Conservation (phyloP, 2,329 filamentous ascomycete genomes). For the Penicillium sp. region DNA sequence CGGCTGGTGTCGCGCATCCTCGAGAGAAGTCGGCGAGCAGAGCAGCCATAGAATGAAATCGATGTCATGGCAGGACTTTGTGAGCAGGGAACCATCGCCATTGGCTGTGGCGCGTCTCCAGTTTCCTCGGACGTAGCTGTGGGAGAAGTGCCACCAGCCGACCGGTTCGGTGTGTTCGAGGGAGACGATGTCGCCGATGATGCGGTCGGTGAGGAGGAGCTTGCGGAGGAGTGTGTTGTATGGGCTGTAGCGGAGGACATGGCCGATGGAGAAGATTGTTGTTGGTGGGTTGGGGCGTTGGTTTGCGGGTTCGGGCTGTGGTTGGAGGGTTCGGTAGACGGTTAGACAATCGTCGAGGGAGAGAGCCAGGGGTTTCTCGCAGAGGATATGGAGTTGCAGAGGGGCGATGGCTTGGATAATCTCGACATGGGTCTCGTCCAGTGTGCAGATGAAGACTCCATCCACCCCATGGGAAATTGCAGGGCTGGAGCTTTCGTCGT, state of each 20-base stretch:
- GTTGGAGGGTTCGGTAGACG: slow-evolving; percentile 60
- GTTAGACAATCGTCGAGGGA: slow-evolving; percentile 76
- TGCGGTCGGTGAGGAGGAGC: slow-evolving; percentile 73
- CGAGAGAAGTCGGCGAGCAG: slow-evolving; percentile 67
- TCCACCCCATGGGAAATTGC: slow-evolving; percentile 63
- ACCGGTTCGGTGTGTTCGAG: slow-evolving; percentile 93
- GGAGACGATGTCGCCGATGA: slow-evolving; percentile 83
- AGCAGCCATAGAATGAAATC: slow-evolving; percentile 92
- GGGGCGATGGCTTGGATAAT: slow-evolving; percentile 76
- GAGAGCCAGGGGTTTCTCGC: slow-evolving; percentile 91
- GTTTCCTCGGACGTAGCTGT: slow-evolving; percentile 89
- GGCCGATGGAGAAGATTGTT: slow-evolving; percentile 84
- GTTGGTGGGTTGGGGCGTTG: slow-evolving; percentile 30
- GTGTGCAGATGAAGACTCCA: slow-evolving; percentile 73
- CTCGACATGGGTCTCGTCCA: slow-evolving; percentile 87
- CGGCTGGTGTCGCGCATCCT: slow-evolving; percentile 46
- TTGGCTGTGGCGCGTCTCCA: slow-evolving; percentile 80
- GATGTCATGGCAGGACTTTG: slow-evolving; percentile 96
- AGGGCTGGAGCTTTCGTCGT: slow-evolving; percentile 37
- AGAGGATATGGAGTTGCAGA: slow-evolving; percentile 79
- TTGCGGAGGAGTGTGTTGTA: slow-evolving; percentile 86
- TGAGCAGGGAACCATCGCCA: slow-evolving; percentile 80
- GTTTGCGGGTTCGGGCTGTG: slow-evolving; percentile 22
- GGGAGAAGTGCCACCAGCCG: slow-evolving; percentile 94
- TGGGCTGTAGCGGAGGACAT: slow-evolving; percentile 90